Base-by-base conservation (phyloP, 345 rosid genomes). In the Rhizophora mangle region DNA sequence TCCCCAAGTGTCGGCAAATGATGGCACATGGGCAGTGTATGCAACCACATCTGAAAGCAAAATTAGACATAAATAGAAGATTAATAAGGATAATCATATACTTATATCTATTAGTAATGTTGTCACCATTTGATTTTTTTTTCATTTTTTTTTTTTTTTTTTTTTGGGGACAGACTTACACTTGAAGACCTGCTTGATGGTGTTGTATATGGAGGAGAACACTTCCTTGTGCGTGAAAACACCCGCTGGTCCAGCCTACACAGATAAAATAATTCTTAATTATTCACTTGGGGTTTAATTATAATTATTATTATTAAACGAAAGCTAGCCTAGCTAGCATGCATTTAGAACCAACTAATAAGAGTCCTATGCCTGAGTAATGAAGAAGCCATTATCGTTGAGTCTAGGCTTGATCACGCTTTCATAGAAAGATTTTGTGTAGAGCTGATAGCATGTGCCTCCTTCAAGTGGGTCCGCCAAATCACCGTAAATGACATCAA, bases 1-100 rank as follows among this genome's bases (percentile, higher is more conserved):
- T 72, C 98, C 97, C 98, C 98, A 94, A 3, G 97, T 94, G 64
- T 94, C 97, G 8, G 98, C 97, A 73, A 91, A 94, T 55, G 98
- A 94, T 29, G 98, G 98, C 20, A 94, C 95, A 31, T 94, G 98
- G 68, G 97, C 97, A 37, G 91, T 88, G 80, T 91, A 94, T 20
- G 97, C 91, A 65, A 82, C 76, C 67, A 91, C 98, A 74, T 91
- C 98, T 94, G 85, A 39, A 34, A 65, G 16, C 26, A 60, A 22
- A 13, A 32, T 1, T 1, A 43, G 26, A 18, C 10, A 19, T 39
- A 13, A 4, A 6, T 13, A 19, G 27, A 56, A 27, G 49, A 43
- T 43, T 13, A 11, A 10, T 9, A 39, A 39, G 15, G 16, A 11
- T 39, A 39, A 39, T 11, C 47, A 10, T 39, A 2, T 39, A 39